Percentiles rank a stretch among this genome's conserved stretches.
Conservation (phyloP, 1,139 yeast species). For the Suhomyces wounanorum region DNA sequence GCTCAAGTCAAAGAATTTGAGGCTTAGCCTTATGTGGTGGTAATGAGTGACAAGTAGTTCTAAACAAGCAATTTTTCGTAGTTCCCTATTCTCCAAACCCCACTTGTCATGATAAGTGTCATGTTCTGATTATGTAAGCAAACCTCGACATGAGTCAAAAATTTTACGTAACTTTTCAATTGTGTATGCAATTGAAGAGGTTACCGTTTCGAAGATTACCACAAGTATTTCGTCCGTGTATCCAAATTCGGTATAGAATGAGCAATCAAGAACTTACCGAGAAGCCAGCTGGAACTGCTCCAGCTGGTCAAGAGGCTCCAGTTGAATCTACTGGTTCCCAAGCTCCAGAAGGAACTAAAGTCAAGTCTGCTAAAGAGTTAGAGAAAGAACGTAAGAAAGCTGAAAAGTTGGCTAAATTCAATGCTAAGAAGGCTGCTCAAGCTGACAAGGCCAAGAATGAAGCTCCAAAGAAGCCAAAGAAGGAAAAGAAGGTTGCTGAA, state of each 20-base stretch:
- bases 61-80: too few relatives aligned
- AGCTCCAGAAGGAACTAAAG: slow-evolving; percentile 19
- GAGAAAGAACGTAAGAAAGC: slow-evolving; percentile 97
- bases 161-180: slow-evolving; percentile 6
- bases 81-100: background rate
- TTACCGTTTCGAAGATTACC: slow-evolving; percentile 19
- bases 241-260: slow-evolving; percentile 12
- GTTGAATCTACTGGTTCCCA: slow-evolving; percentile 15
- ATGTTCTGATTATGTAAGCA: slow-evolving; percentile 4
- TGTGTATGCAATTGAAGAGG: slow-evolving; percentile 26
- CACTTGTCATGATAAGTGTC: background rate
- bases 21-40: too few relatives aligned
- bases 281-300: slow-evolving; percentile 8
- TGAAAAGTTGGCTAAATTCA: slow-evolving; percentile 91
- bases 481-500: slow-evolving; percentile 68
- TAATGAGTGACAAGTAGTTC: too few relatives aligned
- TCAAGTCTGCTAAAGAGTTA: slow-evolving; percentile 71
- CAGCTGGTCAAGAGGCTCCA: slow-evolving; percentile 15
- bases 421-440: slow-evolving; percentile 82
- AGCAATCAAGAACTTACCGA: slow-evolving; percentile 10
- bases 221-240: slow-evolving; percentile 10
- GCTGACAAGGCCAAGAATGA: slow-evolving; percentile 44
- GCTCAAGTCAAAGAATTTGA: too few relatives aligned
- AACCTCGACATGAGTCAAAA: slow-evolving; percentile 5
- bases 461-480: slow-evolving; percentile 64